Base-by-base conservation (phyloP, 345 rosid species). In the Euclidium syriacum region DNA sequence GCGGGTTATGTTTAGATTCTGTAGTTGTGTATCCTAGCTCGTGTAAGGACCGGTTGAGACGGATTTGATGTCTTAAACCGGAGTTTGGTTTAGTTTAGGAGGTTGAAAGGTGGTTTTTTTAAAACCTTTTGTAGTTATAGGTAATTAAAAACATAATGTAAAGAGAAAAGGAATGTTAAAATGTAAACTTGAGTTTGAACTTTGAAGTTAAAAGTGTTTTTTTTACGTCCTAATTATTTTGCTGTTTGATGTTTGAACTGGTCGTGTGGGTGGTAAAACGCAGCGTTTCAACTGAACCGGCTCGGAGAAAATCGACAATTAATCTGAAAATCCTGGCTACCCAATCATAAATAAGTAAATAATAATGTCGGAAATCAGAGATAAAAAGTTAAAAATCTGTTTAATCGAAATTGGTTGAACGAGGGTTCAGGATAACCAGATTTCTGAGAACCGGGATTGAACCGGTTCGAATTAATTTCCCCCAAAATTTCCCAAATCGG, bases 1-100 rank as follows among this genome's bases (percentile, higher is more conserved):
- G 99, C 2, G 99, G 99, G 41, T 78, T 95, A 0, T 88, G 92
- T 72, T 35, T 95, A 67, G 97, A 95, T 71, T 83, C 87, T 33
- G 92, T 88, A 12, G 52, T 77, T 43, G 80, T 90, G 67, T 85
- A 65, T 75, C 99, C 99, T 1, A 79, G 84, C 62, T 77, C 71
- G 43, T 80, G 71, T 33, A 81, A 70, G 76, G 84, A 77, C 61
- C 79, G 79, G 88, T 78, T 87, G 48, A 75, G 48, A 78, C 81
- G 57, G 66, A 69, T 81, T 87, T 87, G 44, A 79, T n/a, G 47
- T 55, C 23, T 67, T 2, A 19, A 52, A 54, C 54, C 14, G 17
- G 41, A 10, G 52, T 23, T 18, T 27, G 52, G 44, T 71, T 75
- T 59, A 58, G 73, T 74, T 20, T 40, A 54, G 18, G 46, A 54